These are phyloP conservation scores for Xylaria nigripes DNA, from an alignment of 495 filamentous ascomycete genomes.

Conservation along the genomic window DNA sequence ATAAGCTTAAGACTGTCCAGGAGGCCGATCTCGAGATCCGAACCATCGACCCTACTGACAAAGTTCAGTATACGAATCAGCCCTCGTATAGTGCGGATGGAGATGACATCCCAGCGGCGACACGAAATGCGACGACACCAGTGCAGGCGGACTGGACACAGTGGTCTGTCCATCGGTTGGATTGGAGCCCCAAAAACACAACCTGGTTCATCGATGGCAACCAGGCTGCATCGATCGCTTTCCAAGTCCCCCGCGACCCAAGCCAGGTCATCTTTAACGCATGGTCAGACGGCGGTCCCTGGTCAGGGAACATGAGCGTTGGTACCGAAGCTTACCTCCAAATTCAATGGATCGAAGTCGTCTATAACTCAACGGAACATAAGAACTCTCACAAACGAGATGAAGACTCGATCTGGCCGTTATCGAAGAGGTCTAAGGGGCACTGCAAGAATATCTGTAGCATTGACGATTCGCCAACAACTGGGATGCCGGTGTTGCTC, in stretches of 20 bases:
- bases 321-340: constrained; percentile 54
- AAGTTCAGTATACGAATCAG: constrained; percentile 68
- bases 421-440: constrained; percentile 15
- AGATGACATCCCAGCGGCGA: constrained; percentile 38
- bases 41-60: constrained; percentile 47
- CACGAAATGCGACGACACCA: constrained; percentile 40
- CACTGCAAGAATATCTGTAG: constrained; percentile 40
- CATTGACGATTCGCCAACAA: constrained; percentile 37
- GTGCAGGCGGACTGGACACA: constrained; percentile 46
- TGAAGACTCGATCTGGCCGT: background rate
- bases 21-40: constrained; percentile 75
- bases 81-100: constrained; percentile 43
- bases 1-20: constrained; percentile 37
- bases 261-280: constrained; percentile 60
- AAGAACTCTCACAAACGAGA: constrained; percentile 1
- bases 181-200: constrained; percentile 56
- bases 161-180: constrained; percentile 66
- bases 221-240: constrained; percentile 50
- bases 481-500: constrained; percentile 38
- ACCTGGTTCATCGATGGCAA: constrained; percentile 60
- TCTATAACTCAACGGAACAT: constrained; percentile 50
- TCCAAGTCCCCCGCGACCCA: constrained; percentile 52
- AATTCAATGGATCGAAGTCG: constrained; percentile 67
- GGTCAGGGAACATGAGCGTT: constrained; percentile 63
- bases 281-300: constrained; percentile 67